Base-by-base conservation (phyloP, 2,329 filamentous ascomycete genomes). In the Acrodontium crateriforme region DNA sequence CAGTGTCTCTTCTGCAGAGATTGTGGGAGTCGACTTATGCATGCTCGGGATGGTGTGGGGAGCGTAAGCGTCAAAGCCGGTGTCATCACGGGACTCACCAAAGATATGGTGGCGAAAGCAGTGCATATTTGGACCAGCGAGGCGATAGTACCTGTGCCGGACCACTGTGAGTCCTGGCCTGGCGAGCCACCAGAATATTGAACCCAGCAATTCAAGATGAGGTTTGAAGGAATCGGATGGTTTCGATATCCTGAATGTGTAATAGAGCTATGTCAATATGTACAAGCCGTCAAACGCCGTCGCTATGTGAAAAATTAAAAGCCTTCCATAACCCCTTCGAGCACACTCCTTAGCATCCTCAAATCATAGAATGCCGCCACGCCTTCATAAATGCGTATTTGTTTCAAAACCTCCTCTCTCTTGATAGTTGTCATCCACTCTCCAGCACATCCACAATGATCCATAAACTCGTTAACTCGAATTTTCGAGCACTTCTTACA, bases 381-480 rank as follows among this genome's bases (percentile, higher is more conserved):
- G 29, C 69, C 74, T 40, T 63, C 65, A 55, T 83, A 76, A 4
- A 93, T 78, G 22, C 54, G 64, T 45, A 95, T 44, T 49, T 62
- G 68, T 49, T 63, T 70, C 46, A 69, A 55, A 15, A 87, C 59
- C 16, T 79, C 78, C 16, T 67, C 71, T 38, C 67, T 65, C 41
- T 75, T 69, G 34, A 85, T 64, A 12, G 74, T 81, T 39, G 72
- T 72, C 11, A 65, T 67, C 89, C 89, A 98, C 34, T 70, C 69
- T 3, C 89, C 89, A 36, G 81, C 82, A 61, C 89, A 98, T 8
- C 76, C 78, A 56, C 91, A 98, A 55, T 95, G 85, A 53, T 94
- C 87, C 74, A 89, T 84, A 45, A 95, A 91, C 47, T 94, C 87
- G 51, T 93, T 95, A 21, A 81, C 66, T 48, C 83, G 64, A 20